These are phyloP conservation scores for Pythium folliculosum DNA, from an alignment of 352 stramenopile species.

Conservation along the genomic window DNA sequence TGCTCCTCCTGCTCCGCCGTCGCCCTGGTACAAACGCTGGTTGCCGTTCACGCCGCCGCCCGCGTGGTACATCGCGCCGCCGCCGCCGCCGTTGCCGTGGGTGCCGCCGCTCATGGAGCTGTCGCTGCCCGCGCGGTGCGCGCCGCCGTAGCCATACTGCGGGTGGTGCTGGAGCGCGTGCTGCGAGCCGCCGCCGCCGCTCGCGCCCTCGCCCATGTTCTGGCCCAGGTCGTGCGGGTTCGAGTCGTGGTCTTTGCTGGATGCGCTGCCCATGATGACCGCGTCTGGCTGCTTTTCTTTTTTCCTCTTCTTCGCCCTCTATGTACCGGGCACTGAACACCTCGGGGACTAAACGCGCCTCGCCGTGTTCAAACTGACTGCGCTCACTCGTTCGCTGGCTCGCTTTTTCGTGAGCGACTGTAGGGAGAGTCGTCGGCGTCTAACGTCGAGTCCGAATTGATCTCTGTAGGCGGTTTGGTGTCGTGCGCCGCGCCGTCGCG, in stretches of 20 bases:
- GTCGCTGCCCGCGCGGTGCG: slow-evolving; percentile 41
- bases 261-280: slow-evolving; percentile 71
- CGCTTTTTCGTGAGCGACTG: no score
- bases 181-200: slow-evolving; percentile 34
- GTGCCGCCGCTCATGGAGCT: slow-evolving; percentile 23
- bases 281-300: neutral
- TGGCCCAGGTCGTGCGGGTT: slow-evolving; percentile 79
- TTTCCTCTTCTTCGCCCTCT: neutral
- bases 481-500: no score
- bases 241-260: slow-evolving; percentile 79
- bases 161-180: slow-evolving; percentile 73
- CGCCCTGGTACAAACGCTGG: slow-evolving; percentile 13
- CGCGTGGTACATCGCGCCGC: neutral
- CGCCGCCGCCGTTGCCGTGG: slow-evolving; percentile 17
- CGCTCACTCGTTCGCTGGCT: no score
- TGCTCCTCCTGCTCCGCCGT: neutral
- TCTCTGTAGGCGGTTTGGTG: no score
- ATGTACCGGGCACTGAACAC: neutral
- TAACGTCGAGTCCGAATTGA: no score
- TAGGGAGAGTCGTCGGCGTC: no score
- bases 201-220: slow-evolving; percentile 35
- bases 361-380: no score
- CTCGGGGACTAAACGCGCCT: no score
- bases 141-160: slow-evolving; percentile 50
- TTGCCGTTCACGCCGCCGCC: slow-evolving; percentile 9